A percentile compares a stretch with the other conserved stretches of the same genome.
Evolutionary conservation across 2,329 filamentous ascomycete species (phyloP).

Genomic region (Aspergillus luchuensis): DNA sequence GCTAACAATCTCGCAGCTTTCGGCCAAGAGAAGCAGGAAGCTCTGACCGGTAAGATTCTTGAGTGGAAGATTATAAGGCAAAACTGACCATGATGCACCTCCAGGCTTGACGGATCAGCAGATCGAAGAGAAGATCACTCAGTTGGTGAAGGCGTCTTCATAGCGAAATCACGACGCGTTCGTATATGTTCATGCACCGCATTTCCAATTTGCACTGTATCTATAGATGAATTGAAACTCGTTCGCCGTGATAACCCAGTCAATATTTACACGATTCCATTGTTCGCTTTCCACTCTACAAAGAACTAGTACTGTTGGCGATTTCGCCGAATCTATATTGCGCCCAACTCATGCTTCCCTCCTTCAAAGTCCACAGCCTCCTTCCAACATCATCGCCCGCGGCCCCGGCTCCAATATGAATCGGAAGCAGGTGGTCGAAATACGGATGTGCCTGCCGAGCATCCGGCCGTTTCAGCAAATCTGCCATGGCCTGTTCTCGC

Average conservation of each 20-base stretch:
- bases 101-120: slow-evolving; percentile 68
- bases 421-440: slow-evolving; percentile 64
- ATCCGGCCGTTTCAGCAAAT: slow-evolving; percentile 53
- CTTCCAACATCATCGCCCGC: slow-evolving; percentile 52
- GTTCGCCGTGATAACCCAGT: slow-evolving; percentile 14
- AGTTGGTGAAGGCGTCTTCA: slow-evolving; percentile 58
- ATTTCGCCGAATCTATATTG: slow-evolving; percentile 55
- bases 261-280: slow-evolving; percentile 1
- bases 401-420: slow-evolving; percentile 60
- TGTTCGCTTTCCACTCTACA: slow-evolving; percentile 19
- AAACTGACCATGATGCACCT: background rate
- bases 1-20: slow-evolving; percentile 53
- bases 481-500: slow-evolving; percentile 48
- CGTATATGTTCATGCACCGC: slow-evolving; percentile 31
- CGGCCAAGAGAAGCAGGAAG: slow-evolving; percentile 67
- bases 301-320: slow-evolving; percentile 27
- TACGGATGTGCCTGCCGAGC: slow-evolving; percentile 64
- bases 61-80: background rate
- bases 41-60: slow-evolving; percentile 56
- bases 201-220: slow-evolving; percentile 35
- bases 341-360: slow-evolving; percentile 58
- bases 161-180: slow-evolving; percentile 27
- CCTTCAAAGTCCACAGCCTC: slow-evolving; percentile 52
- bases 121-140: slow-evolving; percentile 68
- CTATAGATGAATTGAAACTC: slow-evolving; percentile 41